phyloP scores from a whole-genome alignment of 805 yeast species.

The Candida saitoana region DNA sequence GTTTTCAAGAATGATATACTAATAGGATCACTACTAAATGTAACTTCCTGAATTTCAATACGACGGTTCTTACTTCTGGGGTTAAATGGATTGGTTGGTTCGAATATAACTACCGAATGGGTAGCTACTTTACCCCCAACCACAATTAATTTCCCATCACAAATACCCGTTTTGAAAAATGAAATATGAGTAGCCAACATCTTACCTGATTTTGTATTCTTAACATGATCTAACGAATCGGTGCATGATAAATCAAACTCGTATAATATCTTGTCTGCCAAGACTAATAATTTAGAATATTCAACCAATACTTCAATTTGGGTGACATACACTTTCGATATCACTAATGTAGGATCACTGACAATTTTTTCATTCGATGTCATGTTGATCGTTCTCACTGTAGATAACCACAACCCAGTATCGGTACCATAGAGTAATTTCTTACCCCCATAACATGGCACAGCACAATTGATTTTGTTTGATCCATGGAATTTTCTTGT shows the following conservation, averaged over 20 bases:
- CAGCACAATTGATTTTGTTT: constrained; percentile 83
- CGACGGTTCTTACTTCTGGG: constrained; percentile 61
- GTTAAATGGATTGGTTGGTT: constrained; percentile 75
- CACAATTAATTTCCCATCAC: constrained; percentile 82
- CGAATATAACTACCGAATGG: constrained; percentile 79
- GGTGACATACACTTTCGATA: constrained; percentile 70
- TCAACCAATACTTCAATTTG: constrained; percentile 92
- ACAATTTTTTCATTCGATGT: constrained; percentile 48
- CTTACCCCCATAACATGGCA: constrained; percentile 92
- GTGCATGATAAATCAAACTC: constrained; percentile 64
- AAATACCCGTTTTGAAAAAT: constrained; percentile 89
- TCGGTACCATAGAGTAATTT: constrained; percentile 89
- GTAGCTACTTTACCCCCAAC: constrained; percentile 86
- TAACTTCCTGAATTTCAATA: constrained; percentile 70
- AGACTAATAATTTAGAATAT: constrained; percentile 73
- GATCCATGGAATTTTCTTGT: constrained; percentile 69
- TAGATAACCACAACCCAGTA: constrained; percentile 81
- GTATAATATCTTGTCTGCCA: constrained; percentile 76
- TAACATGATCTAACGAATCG: constrained; percentile 44
- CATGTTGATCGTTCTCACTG: constrained; percentile 53
- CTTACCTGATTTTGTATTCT: constrained; percentile 62
- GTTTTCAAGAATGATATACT: constrained; percentile 87
- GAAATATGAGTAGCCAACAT: constrained; percentile 83
- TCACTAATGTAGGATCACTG: constrained; percentile 70
- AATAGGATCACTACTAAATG: constrained; percentile 84